phyloP scores from a whole-genome alignment of 129 eudicot genomes.

The sunflower (Helianthus annuus) region HanXRQr2.0-SUNRISE NC_035435.2:170637452-170637951 shows the following conservation, averaged over 20 bases:
- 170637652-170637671: background rate
- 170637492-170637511: constrained; percentile 74
- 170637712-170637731: constrained; percentile 59
- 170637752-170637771: constrained; percentile 61
- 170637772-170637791: constrained; percentile 57
- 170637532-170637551: constrained; percentile 67
- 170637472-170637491: constrained; percentile 66
- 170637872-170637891: constrained; percentile 23
- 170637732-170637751: constrained; percentile 81
- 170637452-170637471: constrained; percentile 75
- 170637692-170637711: constrained; percentile 65
- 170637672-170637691: constrained; percentile 39
- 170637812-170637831: constrained; percentile 73
- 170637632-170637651: background rate
- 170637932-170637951: no score
- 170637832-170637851: constrained; percentile 70
- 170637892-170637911: background rate
- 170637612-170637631: constrained; percentile 18
- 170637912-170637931: no score
- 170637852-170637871: constrained; percentile 60
- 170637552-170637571: constrained; percentile 70
- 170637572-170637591: constrained; percentile 68
- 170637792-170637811: constrained; percentile 75
- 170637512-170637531: constrained; percentile 84
- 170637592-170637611: constrained; percentile 61